A percentile compares a stretch with the other conserved stretches of the same genome.
These are phyloP conservation scores for Blechomonas ayalai DNA, from an alignment of 208 protist species.

Conservation along the genomic window DNA sequence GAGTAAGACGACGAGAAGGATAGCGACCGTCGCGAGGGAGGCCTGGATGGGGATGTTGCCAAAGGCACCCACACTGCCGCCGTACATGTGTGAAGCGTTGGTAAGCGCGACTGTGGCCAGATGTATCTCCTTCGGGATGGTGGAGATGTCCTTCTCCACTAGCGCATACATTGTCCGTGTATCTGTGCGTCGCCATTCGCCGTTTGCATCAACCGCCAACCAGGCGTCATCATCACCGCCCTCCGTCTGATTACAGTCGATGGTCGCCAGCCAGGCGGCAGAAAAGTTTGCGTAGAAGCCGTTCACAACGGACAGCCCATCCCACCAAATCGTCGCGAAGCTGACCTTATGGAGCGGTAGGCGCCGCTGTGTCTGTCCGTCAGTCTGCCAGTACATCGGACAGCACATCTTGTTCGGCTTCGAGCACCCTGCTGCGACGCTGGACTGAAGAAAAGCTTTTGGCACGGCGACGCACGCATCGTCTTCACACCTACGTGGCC, in stretches of 20 bases:
- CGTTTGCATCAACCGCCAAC: slow-evolving; percentile 10
- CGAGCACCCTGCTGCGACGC: slow-evolving; percentile 9
- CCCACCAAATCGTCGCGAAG: slow-evolving; percentile 18
- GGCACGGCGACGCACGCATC: no score
- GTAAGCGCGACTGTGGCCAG: no score
- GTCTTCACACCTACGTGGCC: no score
- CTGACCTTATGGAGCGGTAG: slow-evolving; percentile 8
- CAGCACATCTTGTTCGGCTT: slow-evolving; percentile 19
- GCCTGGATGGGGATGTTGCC: no score
- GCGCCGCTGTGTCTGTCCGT: background rate
- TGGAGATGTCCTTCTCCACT: no score
- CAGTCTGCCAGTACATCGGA: slow-evolving; percentile 12
- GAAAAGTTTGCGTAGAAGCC: slow-evolving; percentile 21
- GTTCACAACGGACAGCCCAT: slow-evolving; percentile 11
- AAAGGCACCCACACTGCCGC: no score
- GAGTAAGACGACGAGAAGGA: no score
- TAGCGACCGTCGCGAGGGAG: no score
- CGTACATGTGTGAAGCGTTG: no score
- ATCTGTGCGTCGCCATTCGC: slow-evolving; percentile 26
- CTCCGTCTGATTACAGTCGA: slow-evolving; percentile 12
- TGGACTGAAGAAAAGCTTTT: slow-evolving; percentile 12
- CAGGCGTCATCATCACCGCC: slow-evolving; percentile 4
- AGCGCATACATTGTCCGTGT: no score
- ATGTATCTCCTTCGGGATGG: no score
- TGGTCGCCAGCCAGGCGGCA: slow-evolving; percentile 5